Conservation (phyloP, 768 basidiomycete genomes). For the Leccinum truebloodii region DNA sequence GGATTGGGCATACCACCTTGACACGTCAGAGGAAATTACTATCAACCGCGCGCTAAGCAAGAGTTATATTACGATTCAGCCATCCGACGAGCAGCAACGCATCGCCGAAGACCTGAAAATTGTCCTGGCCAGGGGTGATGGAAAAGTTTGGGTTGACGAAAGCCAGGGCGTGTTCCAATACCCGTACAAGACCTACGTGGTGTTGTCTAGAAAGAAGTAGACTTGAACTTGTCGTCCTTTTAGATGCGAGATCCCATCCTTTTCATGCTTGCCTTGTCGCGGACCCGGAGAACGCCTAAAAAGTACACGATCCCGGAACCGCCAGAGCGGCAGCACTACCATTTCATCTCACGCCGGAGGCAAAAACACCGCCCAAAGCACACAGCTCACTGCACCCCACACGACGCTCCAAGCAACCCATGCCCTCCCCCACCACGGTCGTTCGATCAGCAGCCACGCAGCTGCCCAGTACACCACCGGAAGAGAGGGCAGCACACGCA, state of each 20-base stretch:
- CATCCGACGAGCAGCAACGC: constrained; percentile 54
- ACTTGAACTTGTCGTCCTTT: background rate
- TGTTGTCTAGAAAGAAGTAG: constrained; percentile 50
- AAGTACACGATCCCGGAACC: background rate
- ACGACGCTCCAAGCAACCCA: constrained; percentile 81
- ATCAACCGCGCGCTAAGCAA: constrained; percentile 77
- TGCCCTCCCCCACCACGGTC: constrained; percentile 46
- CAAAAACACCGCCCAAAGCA: constrained; percentile 83
- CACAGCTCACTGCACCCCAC: constrained; percentile 70
- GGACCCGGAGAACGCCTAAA: background rate
- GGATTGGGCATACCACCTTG: constrained; percentile 52
- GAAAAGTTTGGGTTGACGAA: constrained; percentile 75
- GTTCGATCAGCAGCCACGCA: constrained; percentile 59
- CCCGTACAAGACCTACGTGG: constrained; percentile 69
- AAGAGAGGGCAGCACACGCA: constrained; percentile 74
- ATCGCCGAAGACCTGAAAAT: constrained; percentile 51
- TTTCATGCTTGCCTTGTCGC: background rate
- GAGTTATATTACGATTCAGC: constrained; percentile 75
- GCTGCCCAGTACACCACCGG: constrained; percentile 88
- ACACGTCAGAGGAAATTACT: constrained; percentile 53
- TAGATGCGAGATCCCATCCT: background rate
- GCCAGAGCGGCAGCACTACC: background rate
- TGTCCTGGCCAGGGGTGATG: constrained; percentile 61
- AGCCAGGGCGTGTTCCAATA: constrained; percentile 74
- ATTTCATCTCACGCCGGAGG: constrained; percentile 73